Conservation (phyloP, 768 basidiomycete species). For the Termitomyces sp. region DNA sequence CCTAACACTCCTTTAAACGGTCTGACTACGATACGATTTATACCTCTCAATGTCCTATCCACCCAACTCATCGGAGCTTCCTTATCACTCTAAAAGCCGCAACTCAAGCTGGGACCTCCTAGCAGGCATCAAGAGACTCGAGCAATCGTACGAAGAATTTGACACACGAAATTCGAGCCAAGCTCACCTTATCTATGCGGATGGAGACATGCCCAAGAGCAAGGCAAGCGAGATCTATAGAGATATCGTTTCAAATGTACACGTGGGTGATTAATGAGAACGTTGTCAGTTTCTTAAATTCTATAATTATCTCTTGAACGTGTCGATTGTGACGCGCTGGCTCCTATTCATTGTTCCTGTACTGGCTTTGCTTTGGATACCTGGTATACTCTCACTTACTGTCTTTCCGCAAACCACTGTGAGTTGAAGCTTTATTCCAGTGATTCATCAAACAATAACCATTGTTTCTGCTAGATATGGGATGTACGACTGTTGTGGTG, state of each 20-base stretch:
- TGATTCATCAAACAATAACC: neutral
- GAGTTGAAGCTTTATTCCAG: slow-evolving; percentile 13
- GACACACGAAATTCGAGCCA: slow-evolving; percentile 49
- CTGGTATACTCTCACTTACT: slow-evolving; percentile 63
- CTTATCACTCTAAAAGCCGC: slow-evolving; percentile 14
- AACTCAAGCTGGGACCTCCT: slow-evolving; percentile 49
- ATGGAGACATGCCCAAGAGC: slow-evolving; percentile 57
- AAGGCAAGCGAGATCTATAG: slow-evolving; percentile 31
- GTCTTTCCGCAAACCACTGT: slow-evolving; percentile 45
- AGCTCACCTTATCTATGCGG: slow-evolving; percentile 49
- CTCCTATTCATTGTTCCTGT: slow-evolving; percentile 73
- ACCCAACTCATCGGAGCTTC: slow-evolving; percentile 1
- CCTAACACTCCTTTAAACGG: neutral
- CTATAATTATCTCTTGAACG: slow-evolving; percentile 71
- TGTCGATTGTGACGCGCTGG: slow-evolving; percentile 79
- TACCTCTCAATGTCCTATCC: slow-evolving; percentile 12
- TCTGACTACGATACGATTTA: neutral
- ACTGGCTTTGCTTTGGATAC: slow-evolving; percentile 63
- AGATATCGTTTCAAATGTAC: neutral
- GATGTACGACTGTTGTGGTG: slow-evolving; percentile 64
- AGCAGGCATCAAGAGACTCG: slow-evolving; percentile 44
- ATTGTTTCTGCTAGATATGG: slow-evolving; percentile 39
- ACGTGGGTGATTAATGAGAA: neutral
- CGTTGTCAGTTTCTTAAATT: slow-evolving; percentile 46
- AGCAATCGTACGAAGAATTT: slow-evolving; percentile 54